These are phyloP conservation scores for Furculomyces boomerangus DNA, from an alignment of 371 early-diverging fungal species.

Conservation along the genomic window DNA sequence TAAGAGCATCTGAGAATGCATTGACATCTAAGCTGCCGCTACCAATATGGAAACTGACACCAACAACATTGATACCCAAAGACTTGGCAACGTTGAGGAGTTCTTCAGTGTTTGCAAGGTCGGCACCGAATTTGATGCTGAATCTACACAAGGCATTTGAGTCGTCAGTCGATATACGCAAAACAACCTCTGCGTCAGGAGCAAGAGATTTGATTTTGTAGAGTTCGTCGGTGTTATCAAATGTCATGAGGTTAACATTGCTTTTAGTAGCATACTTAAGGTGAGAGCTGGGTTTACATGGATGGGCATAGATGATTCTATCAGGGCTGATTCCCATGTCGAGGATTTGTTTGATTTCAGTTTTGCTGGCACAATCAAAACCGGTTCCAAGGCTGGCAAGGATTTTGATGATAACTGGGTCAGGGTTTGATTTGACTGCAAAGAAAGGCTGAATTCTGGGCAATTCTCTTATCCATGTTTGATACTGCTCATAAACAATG, in stretches of 20 bases:
- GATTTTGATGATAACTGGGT: slow-evolving; percentile 65
- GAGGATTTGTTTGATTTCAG: slow-evolving; percentile 73
- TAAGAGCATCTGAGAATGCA: slow-evolving; percentile 84
- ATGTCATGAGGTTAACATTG: slow-evolving; percentile 83
- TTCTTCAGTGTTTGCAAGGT: slow-evolving; percentile 38
- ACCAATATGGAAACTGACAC: slow-evolving; percentile 91
- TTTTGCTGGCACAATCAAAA: slow-evolving; percentile 84
- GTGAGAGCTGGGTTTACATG: slow-evolving; percentile 91
- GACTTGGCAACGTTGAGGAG: slow-evolving; percentile 58
- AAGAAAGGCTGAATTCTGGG: slow-evolving; percentile 91
- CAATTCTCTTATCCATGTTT: slow-evolving; percentile 57
- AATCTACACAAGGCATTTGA: slow-evolving; percentile 80
- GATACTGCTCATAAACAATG: slow-evolving; percentile 66
- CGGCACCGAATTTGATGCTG: slow-evolving; percentile 93
- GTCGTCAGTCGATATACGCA: slow-evolving; percentile 91
- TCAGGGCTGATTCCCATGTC: slow-evolving; percentile 53
- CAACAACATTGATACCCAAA: slow-evolving; percentile 72
- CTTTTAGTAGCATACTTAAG: slow-evolving; percentile 63
- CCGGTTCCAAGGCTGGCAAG: slow-evolving; percentile 69
- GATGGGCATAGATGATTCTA: slow-evolving; percentile 92
- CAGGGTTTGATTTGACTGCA: slow-evolving; percentile 94
- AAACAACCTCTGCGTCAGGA: slow-evolving; percentile 69
- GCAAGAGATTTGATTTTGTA: slow-evolving; percentile 67
- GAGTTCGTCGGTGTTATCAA: slow-evolving; percentile 94
- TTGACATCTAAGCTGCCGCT: slow-evolving; percentile 78